Base-by-base conservation (phyloP, 1,284 basidiomycete genomes). In the Schizophyllum commune region DNA sequence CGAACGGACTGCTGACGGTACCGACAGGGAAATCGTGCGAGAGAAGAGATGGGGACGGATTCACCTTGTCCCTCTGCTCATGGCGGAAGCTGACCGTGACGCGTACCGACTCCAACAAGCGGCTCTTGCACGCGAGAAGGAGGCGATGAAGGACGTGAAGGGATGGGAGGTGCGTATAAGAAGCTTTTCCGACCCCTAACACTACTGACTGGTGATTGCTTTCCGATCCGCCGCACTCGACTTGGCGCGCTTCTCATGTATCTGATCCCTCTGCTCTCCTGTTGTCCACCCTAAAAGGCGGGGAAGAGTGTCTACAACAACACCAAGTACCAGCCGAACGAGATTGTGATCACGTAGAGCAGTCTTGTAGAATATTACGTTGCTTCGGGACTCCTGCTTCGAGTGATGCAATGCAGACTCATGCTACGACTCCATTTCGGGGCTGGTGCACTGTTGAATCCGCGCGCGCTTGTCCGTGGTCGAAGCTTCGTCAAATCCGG, bases 21-120 rank as follows among this genome's bases (percentile, higher is more conserved):
- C 19, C 53, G 53, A 55, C 74, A 98, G 96, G 75, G 96, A 99
- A 79, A 82, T 99, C 59, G 81, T 90, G 73, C 85, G 97, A 67
- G 96, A 99, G 79, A 90, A 92, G 75, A 86, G 88, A 55, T 98
- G 96, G 96, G 94, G 95, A 65, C 85, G 96, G 66, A 96, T 99
- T 71, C 87, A 99, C 79, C 83, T 98, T 56, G 91, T 96, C 53
- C 96, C 96, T 17, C 74, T 98, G 63, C 82, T 97, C 56, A 83
- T 96, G 66, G 96, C 96, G 57, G 96, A 99, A 75, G 88, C 89
- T 15, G 96, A 99, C 78, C 88, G 96, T 62, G 94, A 96, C 73
- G 81, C 83, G 58, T 96, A 92, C 80, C 83, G 94, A 67, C 84
- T 94, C 58, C 79, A 88, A 69, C 82, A 89, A 69, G 94, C 94